Conservation (phyloP, 352 stramenopile species). For the Globisporangium paddicum region DNA sequence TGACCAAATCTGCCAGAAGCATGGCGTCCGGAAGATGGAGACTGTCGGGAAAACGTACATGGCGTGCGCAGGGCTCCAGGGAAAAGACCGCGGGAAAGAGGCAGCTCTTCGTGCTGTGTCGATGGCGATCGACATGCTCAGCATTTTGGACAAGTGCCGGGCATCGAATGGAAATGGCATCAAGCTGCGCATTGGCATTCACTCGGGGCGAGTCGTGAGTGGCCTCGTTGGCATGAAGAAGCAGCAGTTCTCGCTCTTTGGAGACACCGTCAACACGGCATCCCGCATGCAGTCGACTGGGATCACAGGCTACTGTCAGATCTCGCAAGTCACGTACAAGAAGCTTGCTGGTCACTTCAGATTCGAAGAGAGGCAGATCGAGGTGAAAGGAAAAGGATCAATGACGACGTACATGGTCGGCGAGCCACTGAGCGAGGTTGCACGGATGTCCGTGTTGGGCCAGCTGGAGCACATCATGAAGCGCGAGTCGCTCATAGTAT, state of each 20-base stretch:
- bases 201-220: conserved; percentile 87
- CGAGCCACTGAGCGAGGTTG: conserved; percentile 59
- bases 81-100: conserved; percentile 71
- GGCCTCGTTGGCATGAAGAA: conserved; percentile 90
- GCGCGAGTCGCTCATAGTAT: conserved; percentile 57
- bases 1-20: conserved; percentile 88
- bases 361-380: conserved; percentile 76
- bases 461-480: conserved; percentile 70
- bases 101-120: conserved; percentile 67
- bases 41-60: conserved; percentile 92
- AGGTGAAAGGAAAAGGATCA: conserved; percentile 83
- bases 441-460: conserved; percentile 45
- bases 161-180: conserved; percentile 80
- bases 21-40: conserved; percentile 92
- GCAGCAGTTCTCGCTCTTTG: conserved; percentile 92
- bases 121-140: conserved; percentile 79
- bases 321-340: conserved; percentile 81
- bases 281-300: conserved; percentile 90
- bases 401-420: conserved; percentile 85
- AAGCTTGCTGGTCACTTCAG: conserved; percentile 70
- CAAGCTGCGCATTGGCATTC: conserved; percentile 88
- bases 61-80: conserved; percentile 80
- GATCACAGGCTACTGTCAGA: conserved; percentile 67
- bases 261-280: conserved; percentile 90
- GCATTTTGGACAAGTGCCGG: conserved; percentile 55